These are phyloP conservation scores for Globisporangium yorkense DNA, from an alignment of 352 stramenopile species.

Conservation along the genomic window DNA sequence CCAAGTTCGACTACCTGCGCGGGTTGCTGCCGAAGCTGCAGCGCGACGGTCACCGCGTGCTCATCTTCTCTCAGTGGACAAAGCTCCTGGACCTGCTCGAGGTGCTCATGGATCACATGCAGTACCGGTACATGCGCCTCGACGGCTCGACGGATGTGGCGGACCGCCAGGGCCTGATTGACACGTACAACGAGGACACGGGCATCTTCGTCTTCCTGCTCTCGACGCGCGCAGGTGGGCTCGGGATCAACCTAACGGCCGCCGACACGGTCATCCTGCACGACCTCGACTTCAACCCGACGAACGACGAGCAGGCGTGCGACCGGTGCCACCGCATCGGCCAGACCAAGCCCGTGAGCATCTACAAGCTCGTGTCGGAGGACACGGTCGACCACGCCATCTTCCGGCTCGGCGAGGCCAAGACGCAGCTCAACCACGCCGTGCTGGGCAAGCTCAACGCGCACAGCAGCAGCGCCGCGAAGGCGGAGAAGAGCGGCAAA, in stretches of 20 bases:
- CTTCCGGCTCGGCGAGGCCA: constrained; percentile 75
- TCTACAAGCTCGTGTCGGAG: constrained; percentile 91
- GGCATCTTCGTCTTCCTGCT: constrained; percentile 96
- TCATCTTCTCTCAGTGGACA: constrained; percentile 98
- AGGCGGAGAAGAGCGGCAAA: constrained; percentile 13
- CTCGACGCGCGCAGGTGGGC: constrained; percentile 94
- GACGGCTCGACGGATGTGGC: constrained; percentile 74
- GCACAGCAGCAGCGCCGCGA: constrained; percentile 23
- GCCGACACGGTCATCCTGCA: constrained; percentile 88
- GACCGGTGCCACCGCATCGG: constrained; percentile 90
- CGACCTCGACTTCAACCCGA: constrained; percentile 86
- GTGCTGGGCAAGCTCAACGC: constrained; percentile 82
- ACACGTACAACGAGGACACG: constrained; percentile 87
- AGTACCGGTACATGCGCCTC: constrained; percentile 72
- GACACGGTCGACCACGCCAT: constrained; percentile 92
- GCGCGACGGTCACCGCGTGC: constrained; percentile 87
- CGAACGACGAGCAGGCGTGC: constrained; percentile 80
- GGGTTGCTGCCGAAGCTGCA: constrained; percentile 85
- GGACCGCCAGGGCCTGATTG: constrained; percentile 75
- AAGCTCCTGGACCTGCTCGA: constrained; percentile 93
- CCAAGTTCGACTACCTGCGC: constrained; percentile 92
- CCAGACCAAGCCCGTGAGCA: constrained; percentile 83
- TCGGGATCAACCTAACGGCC: constrained; percentile 97
- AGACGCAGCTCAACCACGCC: constrained; percentile 84
- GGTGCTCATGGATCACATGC: constrained; percentile 71